Conservation (phyloP, 495 filamentous ascomycete species). For the Podospora bellae-mahoneyi region DNA sequence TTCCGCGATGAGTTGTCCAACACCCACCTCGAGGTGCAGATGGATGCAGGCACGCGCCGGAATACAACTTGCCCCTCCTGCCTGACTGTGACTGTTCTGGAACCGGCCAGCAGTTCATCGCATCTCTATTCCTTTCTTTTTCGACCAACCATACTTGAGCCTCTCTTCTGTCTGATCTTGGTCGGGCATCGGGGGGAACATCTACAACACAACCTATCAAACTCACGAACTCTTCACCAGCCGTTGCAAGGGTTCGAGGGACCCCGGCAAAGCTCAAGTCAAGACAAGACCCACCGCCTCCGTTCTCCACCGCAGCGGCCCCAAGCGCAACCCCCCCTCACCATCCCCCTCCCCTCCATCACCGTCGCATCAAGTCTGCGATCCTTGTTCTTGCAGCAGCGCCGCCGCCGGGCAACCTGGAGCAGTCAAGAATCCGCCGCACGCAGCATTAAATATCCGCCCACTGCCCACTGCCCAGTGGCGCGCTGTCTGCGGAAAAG, state of each 20-base stretch:
- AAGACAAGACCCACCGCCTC: constrained; percentile 22
- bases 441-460: constrained; percentile 28
- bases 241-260: constrained; percentile 4
- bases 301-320: constrained; percentile 22
- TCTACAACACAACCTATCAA: not conserved
- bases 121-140: not conserved
- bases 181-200: constrained; percentile 6
- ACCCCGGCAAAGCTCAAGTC: constrained; percentile 8
- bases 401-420: constrained; percentile 19
- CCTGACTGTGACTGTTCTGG: not conserved
- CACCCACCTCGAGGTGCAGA: constrained; percentile 4
- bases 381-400: constrained; percentile 37
- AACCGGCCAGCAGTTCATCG: not conserved
- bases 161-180: constrained; percentile 3
- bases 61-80: constrained; percentile 13
- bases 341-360: constrained; percentile 29
- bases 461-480: constrained; percentile 18
- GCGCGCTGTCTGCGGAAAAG: constrained; percentile 19
- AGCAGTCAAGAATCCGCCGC: constrained; percentile 7
- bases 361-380: constrained; percentile 33
- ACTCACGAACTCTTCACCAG: constrained; percentile 14
- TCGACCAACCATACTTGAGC: not conserved
- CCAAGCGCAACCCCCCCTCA: constrained; percentile 24
- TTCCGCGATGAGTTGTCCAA: constrained; percentile 9
- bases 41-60: constrained; percentile 20